These are phyloP conservation scores for Glebionis coronaria DNA, from an alignment of 129 eudicot species.

Conservation along the genomic window DNA sequence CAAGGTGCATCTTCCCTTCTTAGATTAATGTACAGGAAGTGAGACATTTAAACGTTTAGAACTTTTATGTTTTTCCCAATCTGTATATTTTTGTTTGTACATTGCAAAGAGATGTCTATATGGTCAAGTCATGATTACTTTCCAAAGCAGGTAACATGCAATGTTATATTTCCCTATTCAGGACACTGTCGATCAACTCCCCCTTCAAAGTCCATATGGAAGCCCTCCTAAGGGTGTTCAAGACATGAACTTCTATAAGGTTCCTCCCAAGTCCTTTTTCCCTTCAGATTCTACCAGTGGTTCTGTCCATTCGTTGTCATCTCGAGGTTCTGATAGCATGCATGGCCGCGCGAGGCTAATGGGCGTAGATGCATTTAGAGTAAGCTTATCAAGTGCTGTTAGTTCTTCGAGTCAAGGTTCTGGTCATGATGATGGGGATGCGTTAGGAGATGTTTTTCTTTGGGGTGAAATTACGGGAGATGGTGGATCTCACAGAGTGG, in stretches of 20 bases:
- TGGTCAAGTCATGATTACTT: not conserved
- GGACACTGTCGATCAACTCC: slow-evolving; percentile 76
- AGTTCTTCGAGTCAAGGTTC: slow-evolving; percentile 99
- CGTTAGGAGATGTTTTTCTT: slow-evolving; percentile 89
- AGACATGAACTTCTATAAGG: slow-evolving; percentile 56
- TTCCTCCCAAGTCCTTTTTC: slow-evolving; percentile 70
- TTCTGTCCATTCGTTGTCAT: slow-evolving; percentile 83
- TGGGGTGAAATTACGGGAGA: slow-evolving; percentile 93
- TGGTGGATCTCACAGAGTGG: slow-evolving; percentile 54
- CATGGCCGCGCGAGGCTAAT: slow-evolving; percentile 64
- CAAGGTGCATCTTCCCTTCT: slow-evolving; percentile 50
- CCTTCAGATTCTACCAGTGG: slow-evolving; percentile 69
- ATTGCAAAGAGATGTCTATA: not conserved
- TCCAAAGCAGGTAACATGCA: not conserved
- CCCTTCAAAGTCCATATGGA: slow-evolving; percentile 68
- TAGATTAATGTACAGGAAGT: slow-evolving; percentile 8
- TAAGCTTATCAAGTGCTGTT: slow-evolving; percentile 96
- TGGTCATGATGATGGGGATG: slow-evolving; percentile 97
- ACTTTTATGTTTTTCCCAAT: not conserved
- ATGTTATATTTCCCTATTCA: slow-evolving; percentile 31
- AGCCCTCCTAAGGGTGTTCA: slow-evolving; percentile 70
- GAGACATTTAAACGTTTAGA: not conserved
- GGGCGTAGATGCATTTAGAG: slow-evolving; percentile 79
- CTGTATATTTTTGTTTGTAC: not conserved
- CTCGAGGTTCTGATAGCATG: slow-evolving; percentile 91